A percentile compares a stretch with the other conserved stretches of the same genome.
These are phyloP conservation scores for Didymellaceae sp. DNA, from an alignment of 2,329 filamentous ascomycete species.

Conservation along the genomic window DNA sequence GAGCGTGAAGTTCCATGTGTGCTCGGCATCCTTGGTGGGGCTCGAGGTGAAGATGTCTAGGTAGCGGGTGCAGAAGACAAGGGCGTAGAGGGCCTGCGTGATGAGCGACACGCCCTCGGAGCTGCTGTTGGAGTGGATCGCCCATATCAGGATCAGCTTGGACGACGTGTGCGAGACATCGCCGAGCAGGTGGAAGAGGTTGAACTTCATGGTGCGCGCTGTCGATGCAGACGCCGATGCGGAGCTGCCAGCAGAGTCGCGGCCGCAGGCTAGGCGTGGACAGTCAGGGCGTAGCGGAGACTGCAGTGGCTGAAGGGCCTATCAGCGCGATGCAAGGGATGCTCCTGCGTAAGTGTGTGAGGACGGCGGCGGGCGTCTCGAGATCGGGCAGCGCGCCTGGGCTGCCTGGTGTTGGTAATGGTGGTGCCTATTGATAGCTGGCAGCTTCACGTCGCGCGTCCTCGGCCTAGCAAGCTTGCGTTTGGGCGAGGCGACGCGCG, in stretches of 20 bases:
- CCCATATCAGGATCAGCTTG: slow-evolving; percentile 88
- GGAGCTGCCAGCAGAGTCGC: not conserved
- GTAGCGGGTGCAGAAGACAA: slow-evolving; percentile 87
- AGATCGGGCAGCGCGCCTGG: not conserved
- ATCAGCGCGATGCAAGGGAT: slow-evolving; percentile 12
- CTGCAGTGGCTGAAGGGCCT: slow-evolving; percentile 10
- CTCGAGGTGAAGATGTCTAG: slow-evolving; percentile 74
- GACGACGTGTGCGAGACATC: slow-evolving; percentile 85
- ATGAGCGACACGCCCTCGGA: slow-evolving; percentile 91
- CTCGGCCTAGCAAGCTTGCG: slow-evolving; percentile 4
- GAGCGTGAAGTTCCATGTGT: slow-evolving; percentile 70
- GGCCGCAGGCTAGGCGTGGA: not conserved
- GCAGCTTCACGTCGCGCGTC: not conserved
- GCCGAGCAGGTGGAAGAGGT: slow-evolving; percentile 75
- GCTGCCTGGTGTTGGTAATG: not conserved
- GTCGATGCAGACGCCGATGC: not conserved
- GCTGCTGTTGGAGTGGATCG: slow-evolving; percentile 86
- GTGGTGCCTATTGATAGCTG: slow-evolving; percentile 24
- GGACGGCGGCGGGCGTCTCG: not conserved
- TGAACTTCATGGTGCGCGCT: slow-evolving; percentile 42
- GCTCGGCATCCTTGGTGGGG: slow-evolving; percentile 38
- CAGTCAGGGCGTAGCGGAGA: not conserved
- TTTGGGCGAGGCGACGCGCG: too few species aligned
- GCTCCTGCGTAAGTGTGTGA: slow-evolving; percentile 5
- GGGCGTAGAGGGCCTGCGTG: slow-evolving; percentile 84